These are phyloP conservation scores for Musa beccarii DNA, from an alignment of 176 grass and related monocot genomes.

Conservation along the genomic window DNA sequence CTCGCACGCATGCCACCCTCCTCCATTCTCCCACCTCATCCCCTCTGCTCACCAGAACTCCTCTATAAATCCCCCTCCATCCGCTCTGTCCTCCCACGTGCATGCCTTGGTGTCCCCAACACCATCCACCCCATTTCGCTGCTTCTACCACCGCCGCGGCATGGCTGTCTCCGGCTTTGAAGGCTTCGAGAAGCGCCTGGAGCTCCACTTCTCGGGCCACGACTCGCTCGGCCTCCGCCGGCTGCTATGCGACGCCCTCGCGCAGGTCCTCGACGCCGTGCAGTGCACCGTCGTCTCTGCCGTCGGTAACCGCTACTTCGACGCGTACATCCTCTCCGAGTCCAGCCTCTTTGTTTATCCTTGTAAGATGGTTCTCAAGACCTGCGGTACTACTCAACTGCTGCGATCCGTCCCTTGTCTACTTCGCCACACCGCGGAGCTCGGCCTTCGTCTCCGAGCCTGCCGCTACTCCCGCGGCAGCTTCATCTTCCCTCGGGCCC, in stretches of 20 bases:
- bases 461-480: slow-evolving; percentile 31
- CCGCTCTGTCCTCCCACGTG: no score
- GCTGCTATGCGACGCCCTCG: slow-evolving; percentile 9
- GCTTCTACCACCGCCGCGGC: background rate
- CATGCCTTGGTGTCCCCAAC: background rate
- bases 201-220: slow-evolving; percentile 23
- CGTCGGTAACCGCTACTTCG: slow-evolving; percentile 19
- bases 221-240: slow-evolving; percentile 24
- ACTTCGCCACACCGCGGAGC: slow-evolving; percentile 12
- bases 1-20: slow-evolving; percentile 22
- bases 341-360: slow-evolving; percentile 46
- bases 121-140: background rate
- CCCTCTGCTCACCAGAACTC: background rate
- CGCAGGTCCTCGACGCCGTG: slow-evolving; percentile 19
- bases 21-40: background rate
- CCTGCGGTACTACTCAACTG: slow-evolving; percentile 33
- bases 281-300: slow-evolving; percentile 44
- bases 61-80: background rate
- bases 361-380: slow-evolving; percentile 28
- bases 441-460: slow-evolving; percentile 22
- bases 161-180: slow-evolving; percentile 33
- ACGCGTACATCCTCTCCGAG: slow-evolving; percentile 39
- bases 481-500: slow-evolving; percentile 35
- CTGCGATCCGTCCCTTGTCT: slow-evolving; percentile 22
- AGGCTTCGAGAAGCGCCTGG: slow-evolving; percentile 43